Conservation (phyloP, 805 yeast species). For the Cyberlindnera bimundalis region DNA sequence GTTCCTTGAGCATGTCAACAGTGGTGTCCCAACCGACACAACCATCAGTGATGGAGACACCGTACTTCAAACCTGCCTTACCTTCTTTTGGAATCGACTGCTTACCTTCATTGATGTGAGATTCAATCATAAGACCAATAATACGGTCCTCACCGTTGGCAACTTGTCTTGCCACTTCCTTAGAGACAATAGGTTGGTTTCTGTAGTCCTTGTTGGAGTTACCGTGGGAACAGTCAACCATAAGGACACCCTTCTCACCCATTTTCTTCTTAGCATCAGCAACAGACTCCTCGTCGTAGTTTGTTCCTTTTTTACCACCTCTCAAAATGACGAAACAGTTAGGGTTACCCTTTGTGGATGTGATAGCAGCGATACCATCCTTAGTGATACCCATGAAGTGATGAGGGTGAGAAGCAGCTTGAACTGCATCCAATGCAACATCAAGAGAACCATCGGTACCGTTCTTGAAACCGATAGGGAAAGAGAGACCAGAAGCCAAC, state of each 20-base stretch:
- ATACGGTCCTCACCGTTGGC: slow-evolving; percentile 74
- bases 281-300: slow-evolving; percentile 81
- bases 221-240: slow-evolving; percentile 99
- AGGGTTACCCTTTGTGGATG: slow-evolving; percentile 92
- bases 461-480: slow-evolving; percentile 98
- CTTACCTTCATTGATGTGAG: slow-evolving; percentile 86
- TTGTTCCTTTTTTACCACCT: slow-evolving; percentile 94
- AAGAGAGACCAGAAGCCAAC: slow-evolving; percentile 94
- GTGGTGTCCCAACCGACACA: slow-evolving; percentile 94
- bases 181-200: slow-evolving; percentile 93
- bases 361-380: slow-evolving; percentile 95
- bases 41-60: slow-evolving; percentile 96
- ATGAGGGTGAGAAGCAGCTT: slow-evolving; percentile 88
- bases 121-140: slow-evolving; percentile 95
- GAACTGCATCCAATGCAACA: slow-evolving; percentile 92
- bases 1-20: slow-evolving; percentile 68
- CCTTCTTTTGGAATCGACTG: slow-evolving; percentile 86
- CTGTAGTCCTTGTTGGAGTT: slow-evolving; percentile 91
- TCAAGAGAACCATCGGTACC: slow-evolving; percentile 95
- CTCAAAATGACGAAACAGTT: slow-evolving; percentile 92
- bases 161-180: slow-evolving; percentile 77
- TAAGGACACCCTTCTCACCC: slow-evolving; percentile 48
- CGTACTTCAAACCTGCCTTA: slow-evolving; percentile 74
- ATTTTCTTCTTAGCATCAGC: slow-evolving; percentile 68
- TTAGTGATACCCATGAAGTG: slow-evolving; percentile 97